Evolutionary conservation across 2,329 filamentous ascomycete genomes (phyloP).

Genomic region (Hirsutella thompsonii): DNA sequence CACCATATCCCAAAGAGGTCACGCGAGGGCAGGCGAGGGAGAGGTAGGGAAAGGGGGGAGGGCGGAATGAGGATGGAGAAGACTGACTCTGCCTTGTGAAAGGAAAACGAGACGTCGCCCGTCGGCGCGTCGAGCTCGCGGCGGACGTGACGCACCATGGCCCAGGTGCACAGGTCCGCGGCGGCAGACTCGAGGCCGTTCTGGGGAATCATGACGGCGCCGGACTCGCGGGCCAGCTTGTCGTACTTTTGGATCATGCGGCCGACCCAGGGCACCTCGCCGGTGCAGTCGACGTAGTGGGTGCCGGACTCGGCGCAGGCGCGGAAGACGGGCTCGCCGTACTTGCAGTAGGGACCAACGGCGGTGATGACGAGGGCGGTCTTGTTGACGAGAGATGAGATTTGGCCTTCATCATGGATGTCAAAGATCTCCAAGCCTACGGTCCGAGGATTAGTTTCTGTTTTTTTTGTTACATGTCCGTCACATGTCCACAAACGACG

Average conservation of each 20-base stretch:
- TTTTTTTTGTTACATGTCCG: too few species aligned
- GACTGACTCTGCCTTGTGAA: constrained; percentile 27
- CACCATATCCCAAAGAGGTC: too few species aligned
- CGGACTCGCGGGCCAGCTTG: constrained; percentile 33
- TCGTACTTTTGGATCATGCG: constrained; percentile 50
- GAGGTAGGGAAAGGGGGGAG: too few species aligned
- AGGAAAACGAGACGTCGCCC: constrained; percentile 38
- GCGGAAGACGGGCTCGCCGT: constrained; percentile 46
- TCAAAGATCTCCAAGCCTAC: constrained; percentile 39
- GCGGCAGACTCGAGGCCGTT: constrained; percentile 50
- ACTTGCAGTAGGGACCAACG: constrained; percentile 43
- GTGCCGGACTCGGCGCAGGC: constrained; percentile 50
- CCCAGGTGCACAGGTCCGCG: constrained; percentile 44
- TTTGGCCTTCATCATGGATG: constrained; percentile 29
- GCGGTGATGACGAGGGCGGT: constrained; percentile 43
- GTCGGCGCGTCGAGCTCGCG: constrained; percentile 35
- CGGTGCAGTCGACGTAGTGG: constrained; percentile 52
- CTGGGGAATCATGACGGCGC: constrained; percentile 49
- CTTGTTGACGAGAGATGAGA: constrained; percentile 39
- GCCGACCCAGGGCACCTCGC: constrained; percentile 44
- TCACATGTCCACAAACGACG: too few species aligned
- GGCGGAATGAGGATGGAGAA: neutral
- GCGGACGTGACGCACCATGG: constrained; percentile 36
- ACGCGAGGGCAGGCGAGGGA: too few species aligned
- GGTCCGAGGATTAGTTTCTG: too few species aligned